A percentile compares a stretch with the other conserved stretches of the same genome.
These are phyloP conservation scores for Cordyceps farinosa DNA, from an alignment of 2,329 filamentous ascomycete species.

Conservation along the genomic window DNA sequence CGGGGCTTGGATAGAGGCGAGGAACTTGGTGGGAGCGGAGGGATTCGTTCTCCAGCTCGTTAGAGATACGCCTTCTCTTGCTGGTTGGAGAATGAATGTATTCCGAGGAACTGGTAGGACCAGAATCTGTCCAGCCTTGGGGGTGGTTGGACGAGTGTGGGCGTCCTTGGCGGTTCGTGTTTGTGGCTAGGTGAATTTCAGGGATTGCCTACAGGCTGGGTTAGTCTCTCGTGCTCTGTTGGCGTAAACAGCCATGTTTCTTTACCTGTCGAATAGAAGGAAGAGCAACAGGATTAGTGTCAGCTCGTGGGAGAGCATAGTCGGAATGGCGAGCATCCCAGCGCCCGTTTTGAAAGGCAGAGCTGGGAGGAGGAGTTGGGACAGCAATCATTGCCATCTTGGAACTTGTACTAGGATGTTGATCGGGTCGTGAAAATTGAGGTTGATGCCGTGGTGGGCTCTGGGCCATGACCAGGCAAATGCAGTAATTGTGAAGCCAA, in stretches of 20 bases:
- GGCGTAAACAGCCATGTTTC: neutral
- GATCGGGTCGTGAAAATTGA: conserved; percentile 27
- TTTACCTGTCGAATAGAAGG: conserved; percentile 53
- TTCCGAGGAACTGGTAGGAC: conserved; percentile 39
- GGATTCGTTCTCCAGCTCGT: conserved; percentile 38
- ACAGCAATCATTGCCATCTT: conserved; percentile 52
- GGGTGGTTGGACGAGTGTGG: conserved; percentile 32
- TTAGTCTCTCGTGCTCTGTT: conserved; percentile 21
- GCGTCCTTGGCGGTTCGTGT: conserved; percentile 31
- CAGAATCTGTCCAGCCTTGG: conserved; percentile 30
- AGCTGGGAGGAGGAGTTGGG: conserved; percentile 39
- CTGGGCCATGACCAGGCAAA: conserved; percentile 36
- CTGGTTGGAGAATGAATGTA: conserved; percentile 49
- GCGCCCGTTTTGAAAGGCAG: conserved; percentile 38
- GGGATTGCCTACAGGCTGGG: conserved; percentile 40
- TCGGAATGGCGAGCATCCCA: conserved; percentile 39
- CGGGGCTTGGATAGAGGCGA: conserved; percentile 41
- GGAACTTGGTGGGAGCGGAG: conserved; percentile 45
- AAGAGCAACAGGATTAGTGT: conserved; percentile 42
- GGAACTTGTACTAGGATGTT: conserved; percentile 26
- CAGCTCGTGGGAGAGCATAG: conserved; percentile 33
- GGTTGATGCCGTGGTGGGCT: conserved; percentile 33
- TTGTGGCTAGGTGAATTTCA: conserved; percentile 37
- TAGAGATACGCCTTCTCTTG: conserved; percentile 46
- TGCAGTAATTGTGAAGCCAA: conserved; percentile 1